Conservation (phyloP, 2,329 filamentous ascomycete species). For the Diplocarpon mali region DNA sequence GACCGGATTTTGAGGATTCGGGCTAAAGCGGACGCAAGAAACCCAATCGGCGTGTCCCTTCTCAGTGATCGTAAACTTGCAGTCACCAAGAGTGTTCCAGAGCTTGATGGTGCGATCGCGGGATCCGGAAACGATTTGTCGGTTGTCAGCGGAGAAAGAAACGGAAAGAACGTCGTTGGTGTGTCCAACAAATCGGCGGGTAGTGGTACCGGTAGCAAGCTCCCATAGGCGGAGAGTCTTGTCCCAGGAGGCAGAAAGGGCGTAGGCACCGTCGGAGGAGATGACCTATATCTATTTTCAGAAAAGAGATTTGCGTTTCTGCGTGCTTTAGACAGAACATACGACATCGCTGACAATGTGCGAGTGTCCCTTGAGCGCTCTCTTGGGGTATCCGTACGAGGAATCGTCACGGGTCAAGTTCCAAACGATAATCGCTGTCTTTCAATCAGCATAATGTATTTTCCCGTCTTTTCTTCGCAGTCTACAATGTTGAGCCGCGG, state of each 20-base stretch:
- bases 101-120: conserved; percentile 99
- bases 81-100: conserved; percentile 99
- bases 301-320: conserved; percentile 17
- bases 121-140: conserved; percentile 97
- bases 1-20: conserved; percentile 99
- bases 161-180: conserved; percentile 99
- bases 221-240: conserved; percentile 99
- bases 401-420: conserved; percentile 98
- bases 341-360: conserved; percentile 99
- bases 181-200: conserved; percentile 97
- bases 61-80: conserved; percentile 99
- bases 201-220: conserved; percentile 93
- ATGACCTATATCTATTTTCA: conserved; percentile 61
- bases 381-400: conserved; percentile 98
- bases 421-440: conserved; percentile 87
- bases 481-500: no score
- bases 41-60: conserved; percentile 99
- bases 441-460: neutral
- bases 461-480: no score
- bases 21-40: conserved; percentile 98
- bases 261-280: conserved; percentile 98
- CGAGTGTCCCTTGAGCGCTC: conserved; percentile 96
- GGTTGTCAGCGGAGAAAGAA: conserved; percentile 99
- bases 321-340: conserved; percentile 38
- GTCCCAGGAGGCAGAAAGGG: conserved; percentile 98